phyloP scores from a whole-genome alignment of 345 rosid species.

The Eutrema yunnanense region DNA sequence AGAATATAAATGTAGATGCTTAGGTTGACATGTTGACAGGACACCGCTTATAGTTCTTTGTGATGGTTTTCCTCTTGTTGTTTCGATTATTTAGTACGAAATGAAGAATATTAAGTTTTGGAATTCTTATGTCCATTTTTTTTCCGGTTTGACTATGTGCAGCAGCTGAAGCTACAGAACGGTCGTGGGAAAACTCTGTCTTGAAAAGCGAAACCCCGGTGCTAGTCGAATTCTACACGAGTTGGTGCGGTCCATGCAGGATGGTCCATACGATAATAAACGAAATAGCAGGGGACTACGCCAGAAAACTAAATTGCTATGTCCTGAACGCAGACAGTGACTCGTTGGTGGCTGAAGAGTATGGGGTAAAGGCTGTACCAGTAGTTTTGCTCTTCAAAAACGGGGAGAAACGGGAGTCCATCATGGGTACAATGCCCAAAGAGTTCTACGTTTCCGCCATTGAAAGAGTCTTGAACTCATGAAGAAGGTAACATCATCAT shows the following conservation, averaged over 20 bases:
- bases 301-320: conserved; percentile 62
- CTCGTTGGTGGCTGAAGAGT: conserved; percentile 60
- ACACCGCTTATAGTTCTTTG: too few species aligned
- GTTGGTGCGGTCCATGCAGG: conserved; percentile 77
- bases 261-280: conserved; percentile 63
- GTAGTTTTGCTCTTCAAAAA: conserved; percentile 86
- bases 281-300: conserved; percentile 77
- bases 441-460: conserved; percentile 84
- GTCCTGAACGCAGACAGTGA: conserved; percentile 70
- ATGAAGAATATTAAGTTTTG: neutral
- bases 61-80: too few species aligned
- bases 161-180: conserved; percentile 56
- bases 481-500: conserved; percentile 20
- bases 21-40: too few species aligned
- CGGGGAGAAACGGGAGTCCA: conserved; percentile 65
- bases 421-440: conserved; percentile 95
- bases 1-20: neutral
- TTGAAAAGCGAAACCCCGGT: conserved; percentile 63
- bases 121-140: neutral
- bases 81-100: too few species aligned
- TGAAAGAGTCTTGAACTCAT: conserved; percentile 66
- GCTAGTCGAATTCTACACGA: conserved; percentile 83
- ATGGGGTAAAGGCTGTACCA: conserved; percentile 83
- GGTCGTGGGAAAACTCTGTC: conserved; percentile 60
- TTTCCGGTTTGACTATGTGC: conserved; percentile 19